Percentiles rank a stretch among this genome's conserved stretches.
Evolutionary conservation across 257 asterid genomes (phyloP).

Genomic region (Lantana camara): DNA sequence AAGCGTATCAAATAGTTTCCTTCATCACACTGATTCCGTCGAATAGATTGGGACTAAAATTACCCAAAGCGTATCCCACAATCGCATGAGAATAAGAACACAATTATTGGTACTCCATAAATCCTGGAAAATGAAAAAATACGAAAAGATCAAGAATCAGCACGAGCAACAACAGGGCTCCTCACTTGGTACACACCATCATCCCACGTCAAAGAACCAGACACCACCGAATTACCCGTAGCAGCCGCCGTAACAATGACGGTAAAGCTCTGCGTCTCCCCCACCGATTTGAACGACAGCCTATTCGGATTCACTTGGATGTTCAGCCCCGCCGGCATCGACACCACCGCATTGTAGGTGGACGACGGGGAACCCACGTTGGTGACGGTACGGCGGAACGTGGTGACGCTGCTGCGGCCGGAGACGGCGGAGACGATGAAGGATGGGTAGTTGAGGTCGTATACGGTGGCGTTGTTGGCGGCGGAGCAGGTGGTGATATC

Average conservation of each 20-base stretch:
- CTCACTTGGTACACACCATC: too few species aligned
- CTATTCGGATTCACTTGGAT: conserved; percentile 41
- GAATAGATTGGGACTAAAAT: too few species aligned
- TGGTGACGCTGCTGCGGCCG: conserved; percentile 15
- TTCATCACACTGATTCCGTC: too few species aligned
- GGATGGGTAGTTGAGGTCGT: conserved; percentile 70
- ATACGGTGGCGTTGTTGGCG: conserved; percentile 43
- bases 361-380: conserved; percentile 64
- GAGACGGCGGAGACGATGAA: conserved; percentile 39
- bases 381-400: conserved; percentile 53
- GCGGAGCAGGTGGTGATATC: conserved; percentile 53
- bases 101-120: too few species aligned
- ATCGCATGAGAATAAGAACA: too few species aligned
- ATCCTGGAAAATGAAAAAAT: too few species aligned
- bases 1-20: too few species aligned
- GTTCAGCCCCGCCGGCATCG: conserved; percentile 27
- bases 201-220: conserved; percentile 55
- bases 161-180: too few species aligned
- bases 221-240: conserved; percentile 17
- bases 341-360: conserved; percentile 43
- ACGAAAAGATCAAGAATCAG: too few species aligned
- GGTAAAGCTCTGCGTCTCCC: conserved; percentile 39
- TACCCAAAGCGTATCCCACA: too few species aligned
- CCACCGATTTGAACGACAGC: conserved; percentile 43
- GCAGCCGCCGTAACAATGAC: conserved; percentile 42